phyloP scores from a whole-genome alignment of 2,329 filamentous ascomycete species.

The Pyricularia sp. region DNA sequence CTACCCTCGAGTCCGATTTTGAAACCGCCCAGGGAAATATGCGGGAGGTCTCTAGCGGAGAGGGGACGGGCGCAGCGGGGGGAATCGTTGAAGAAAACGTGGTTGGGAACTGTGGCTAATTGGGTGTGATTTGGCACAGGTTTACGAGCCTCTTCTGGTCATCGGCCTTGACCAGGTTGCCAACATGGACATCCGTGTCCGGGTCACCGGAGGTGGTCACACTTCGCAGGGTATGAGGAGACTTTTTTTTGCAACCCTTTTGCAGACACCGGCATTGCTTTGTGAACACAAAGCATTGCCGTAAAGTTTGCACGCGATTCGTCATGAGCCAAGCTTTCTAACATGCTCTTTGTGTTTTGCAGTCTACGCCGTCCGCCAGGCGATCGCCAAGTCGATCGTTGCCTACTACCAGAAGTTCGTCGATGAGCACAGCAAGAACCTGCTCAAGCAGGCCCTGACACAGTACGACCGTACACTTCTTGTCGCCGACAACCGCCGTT shows the following conservation, averaged over 20 bases:
- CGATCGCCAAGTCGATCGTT: slow-evolving; percentile 93
- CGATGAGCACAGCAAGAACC: slow-evolving; percentile 99
- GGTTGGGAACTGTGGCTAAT: background rate
- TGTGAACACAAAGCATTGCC: background rate
- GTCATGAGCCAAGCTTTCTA: background rate
- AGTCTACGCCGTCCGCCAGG: slow-evolving; percentile 85
- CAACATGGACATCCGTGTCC: slow-evolving; percentile 59
- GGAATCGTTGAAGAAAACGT: background rate
- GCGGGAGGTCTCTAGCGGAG: background rate
- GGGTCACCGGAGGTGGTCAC: slow-evolving; percentile 95
- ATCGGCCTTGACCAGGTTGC: slow-evolving; percentile 54
- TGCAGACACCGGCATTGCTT: background rate
- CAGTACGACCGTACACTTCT: slow-evolving; percentile 65
- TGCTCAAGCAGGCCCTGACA: slow-evolving; percentile 93
- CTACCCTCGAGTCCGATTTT: background rate
- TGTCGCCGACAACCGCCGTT: slow-evolving; percentile 97
- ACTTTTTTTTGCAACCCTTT: background rate
- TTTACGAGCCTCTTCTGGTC: slow-evolving; percentile 98
- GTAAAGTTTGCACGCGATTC: background rate
- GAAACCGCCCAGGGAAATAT: background rate
- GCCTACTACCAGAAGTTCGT: slow-evolving; percentile 99
- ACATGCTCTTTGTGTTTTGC: slow-evolving; percentile 1
- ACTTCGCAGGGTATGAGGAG: slow-evolving; percentile 55
- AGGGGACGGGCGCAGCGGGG: background rate
- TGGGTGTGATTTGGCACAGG: slow-evolving; percentile 32